phyloP scores from a whole-genome alignment of 2,329 filamentous ascomycete species.

The Aspergillus tanneri region DNA sequence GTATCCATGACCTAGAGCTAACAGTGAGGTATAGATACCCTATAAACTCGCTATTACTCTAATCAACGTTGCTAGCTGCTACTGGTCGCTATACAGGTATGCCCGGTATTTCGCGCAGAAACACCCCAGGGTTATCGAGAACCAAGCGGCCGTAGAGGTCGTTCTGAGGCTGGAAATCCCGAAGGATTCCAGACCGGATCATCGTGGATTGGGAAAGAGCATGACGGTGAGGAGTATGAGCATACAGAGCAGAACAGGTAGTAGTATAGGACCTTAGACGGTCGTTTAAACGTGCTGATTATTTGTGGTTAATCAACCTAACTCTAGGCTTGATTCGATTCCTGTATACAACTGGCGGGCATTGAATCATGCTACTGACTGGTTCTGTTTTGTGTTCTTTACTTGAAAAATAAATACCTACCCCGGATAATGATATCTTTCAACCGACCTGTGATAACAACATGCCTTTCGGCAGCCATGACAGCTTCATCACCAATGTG shows the following conservation, averaged over 20 bases:
- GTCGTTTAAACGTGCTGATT: too few relatives aligned
- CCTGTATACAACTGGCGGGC: too few relatives aligned
- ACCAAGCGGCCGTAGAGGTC: slow-evolving; percentile 43
- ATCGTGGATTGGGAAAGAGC: slow-evolving; percentile 5
- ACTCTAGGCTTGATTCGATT: too few relatives aligned
- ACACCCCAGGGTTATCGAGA: slow-evolving; percentile 51
- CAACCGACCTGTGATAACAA: too few relatives aligned
- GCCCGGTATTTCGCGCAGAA: slow-evolving; percentile 48
- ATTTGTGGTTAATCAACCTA: too few relatives aligned
- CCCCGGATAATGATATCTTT: too few relatives aligned
- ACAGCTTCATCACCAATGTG: too few relatives aligned
- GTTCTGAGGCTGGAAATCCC: slow-evolving; percentile 25
- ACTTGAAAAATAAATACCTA: too few relatives aligned
- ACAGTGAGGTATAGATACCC: slow-evolving; percentile 23
- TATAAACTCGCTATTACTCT: slow-evolving; percentile 48
- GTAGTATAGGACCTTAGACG: too few relatives aligned
- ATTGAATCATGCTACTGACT: too few relatives aligned
- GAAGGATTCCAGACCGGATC: not conserved
- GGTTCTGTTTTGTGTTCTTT: too few relatives aligned
- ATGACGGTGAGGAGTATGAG: slow-evolving; percentile 13
- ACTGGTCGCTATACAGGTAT: slow-evolving; percentile 47
- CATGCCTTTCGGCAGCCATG: too few relatives aligned
- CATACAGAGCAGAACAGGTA: not conserved
- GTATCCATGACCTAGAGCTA: not conserved
- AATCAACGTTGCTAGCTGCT: slow-evolving; percentile 47